Conservation (phyloP, 2,329 filamentous ascomycete species). For the Magnaporthales sp. region DNA sequence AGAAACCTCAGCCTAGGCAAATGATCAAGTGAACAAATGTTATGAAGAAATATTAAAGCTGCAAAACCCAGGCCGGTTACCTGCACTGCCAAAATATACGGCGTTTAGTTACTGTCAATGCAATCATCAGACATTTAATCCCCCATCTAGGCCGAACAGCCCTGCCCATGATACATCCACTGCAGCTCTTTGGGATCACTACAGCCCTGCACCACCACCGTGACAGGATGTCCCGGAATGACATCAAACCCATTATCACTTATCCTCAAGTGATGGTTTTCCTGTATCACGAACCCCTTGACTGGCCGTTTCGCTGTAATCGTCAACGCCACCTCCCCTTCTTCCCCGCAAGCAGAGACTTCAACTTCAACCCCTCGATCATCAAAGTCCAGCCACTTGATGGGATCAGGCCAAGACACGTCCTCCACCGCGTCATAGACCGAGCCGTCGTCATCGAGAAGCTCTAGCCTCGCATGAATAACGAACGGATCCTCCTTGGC, state of each 20-base stretch:
- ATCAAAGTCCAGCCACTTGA: slow-evolving; percentile 49
- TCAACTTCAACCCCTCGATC: slow-evolving; percentile 32
- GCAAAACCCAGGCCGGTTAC: no score
- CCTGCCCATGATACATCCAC: slow-evolving; percentile 13
- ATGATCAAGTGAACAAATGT: no score
- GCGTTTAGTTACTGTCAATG: background rate
- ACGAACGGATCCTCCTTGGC: slow-evolving; percentile 19
- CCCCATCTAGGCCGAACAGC: background rate
- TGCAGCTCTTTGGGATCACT: background rate
- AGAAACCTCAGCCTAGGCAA: no score
- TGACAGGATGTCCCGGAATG: slow-evolving; percentile 31
- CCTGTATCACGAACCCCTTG: slow-evolving; percentile 47
- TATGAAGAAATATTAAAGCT: no score
- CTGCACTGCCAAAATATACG: background rate
- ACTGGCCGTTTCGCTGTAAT: slow-evolving; percentile 35
- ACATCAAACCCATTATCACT: slow-evolving; percentile 52
- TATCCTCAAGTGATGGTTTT: slow-evolving; percentile 32
- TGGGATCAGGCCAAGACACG: slow-evolving; percentile 51
- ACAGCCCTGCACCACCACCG: slow-evolving; percentile 15
- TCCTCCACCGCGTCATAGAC: slow-evolving; percentile 29
- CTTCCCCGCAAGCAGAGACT: slow-evolving; percentile 16
- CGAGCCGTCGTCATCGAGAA: slow-evolving; percentile 21
- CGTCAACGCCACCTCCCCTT: background rate
- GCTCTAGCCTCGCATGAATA: slow-evolving; percentile 27
- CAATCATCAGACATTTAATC: background rate